Evolutionary conservation across 2,329 filamentous ascomycete genomes (phyloP), one percentile per base, ranked within the genome.

Genomic region (Pezicula radicicola): DNA sequence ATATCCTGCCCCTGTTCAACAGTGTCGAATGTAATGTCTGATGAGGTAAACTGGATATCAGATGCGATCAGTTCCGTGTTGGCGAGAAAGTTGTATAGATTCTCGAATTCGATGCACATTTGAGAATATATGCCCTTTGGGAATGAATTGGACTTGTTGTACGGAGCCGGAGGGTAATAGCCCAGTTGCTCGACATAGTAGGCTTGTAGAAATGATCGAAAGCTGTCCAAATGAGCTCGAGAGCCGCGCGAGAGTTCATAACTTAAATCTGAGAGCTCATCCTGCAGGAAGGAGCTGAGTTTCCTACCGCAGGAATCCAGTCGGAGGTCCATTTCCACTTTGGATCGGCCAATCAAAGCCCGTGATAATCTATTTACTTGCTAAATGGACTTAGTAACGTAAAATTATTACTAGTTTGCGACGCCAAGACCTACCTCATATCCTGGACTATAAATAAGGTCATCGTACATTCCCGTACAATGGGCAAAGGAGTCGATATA

Each of bases 401-500:
- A 43, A 45, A 35, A 25, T 16, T 12, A 15, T 16, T 12, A 6
- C 40, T 9, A 19, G 12, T 33, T 8, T 19, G 25, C 27, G 50
- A 6, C 54, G 21, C 15, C 25, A 25, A 48, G 48, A 70, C 79
- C 60, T 71, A 86, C 84, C 66, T 78, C 72, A 55, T 84, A 88
- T 55, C 88, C 87, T 1, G 76, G 66, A 57, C 78, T 80, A 6
- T 70, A 62, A 39, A 75, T 72, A 5, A 92, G 55, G 25, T 73
- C 72, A 18, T 87, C 81, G 54, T 79, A 80, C 88, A 93, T 91
- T 41, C 89, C 89, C 35, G 87, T 85, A 63, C 88, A 91, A 63
- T 94, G 89, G 13, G 81, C 78, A 68, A 92, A 91, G 0, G 89
- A 84, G 61, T 89, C 80, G 10, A 84, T 77, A 74, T 89, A 93